Evolutionary conservation across 2,329 filamentous ascomycete genomes (phyloP), one percentile per base, ranked within the genome.

Genomic region (Chaetothyriales sp.): DNA sequence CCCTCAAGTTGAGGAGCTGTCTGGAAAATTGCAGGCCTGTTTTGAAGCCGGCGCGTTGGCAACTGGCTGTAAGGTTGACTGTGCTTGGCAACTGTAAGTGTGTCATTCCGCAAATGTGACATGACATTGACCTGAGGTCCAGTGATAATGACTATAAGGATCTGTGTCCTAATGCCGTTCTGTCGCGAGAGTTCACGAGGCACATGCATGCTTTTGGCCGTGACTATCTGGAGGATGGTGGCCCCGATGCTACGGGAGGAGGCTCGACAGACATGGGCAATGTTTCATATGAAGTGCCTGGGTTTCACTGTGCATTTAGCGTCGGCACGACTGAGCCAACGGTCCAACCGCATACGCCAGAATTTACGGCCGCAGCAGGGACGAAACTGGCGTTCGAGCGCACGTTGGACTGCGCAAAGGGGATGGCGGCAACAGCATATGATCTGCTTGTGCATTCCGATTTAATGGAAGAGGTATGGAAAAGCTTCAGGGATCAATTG

Each of bases 301-400:
- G 67, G 4, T 70, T 77, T 48, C 74, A 77, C 55, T 70, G 71
- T 3, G 70, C 67, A 29, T 76, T 77, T 52, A 65, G 62, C 1
- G 73, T 77, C 33, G 66, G 69, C 0, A 64, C 68, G 1, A 58
- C 28, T 10, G 52, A 1, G 50, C 33, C 64, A 0, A 64, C 67
- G 10, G 68, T 68, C 20, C 67, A 65, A 2, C 62, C 65, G 0
- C 70, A 73, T 53, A 68, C 65, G 29, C 67, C 69, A 6, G 59
- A 63, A 3, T 77, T 77, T 59, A 66, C 73, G 0, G 67, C 65
- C 0, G 71, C 69, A 0, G 73, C 75, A 2, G 69, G 56, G 47
- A 72, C 62, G 43, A 59, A 50, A 9, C 53, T 54, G 18, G 69
- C 71, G 0, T 70, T 74, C 52, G 58, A 61, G 0, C 63, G 66